Base-by-base conservation (phyloP, 2,329 filamentous ascomycete genomes). In the Fusarium sp. region DNA sequence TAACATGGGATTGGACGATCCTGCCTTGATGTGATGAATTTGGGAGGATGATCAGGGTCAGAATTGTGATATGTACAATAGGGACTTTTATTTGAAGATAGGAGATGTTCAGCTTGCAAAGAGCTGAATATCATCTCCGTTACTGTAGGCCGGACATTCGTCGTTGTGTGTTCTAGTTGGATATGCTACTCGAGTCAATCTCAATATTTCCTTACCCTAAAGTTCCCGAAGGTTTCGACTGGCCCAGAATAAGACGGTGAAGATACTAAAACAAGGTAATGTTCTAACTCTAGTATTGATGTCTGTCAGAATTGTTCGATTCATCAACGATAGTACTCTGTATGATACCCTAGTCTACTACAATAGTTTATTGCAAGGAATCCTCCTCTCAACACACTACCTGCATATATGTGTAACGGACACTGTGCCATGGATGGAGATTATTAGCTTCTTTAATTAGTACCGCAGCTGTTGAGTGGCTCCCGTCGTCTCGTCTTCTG, bases 391-490 rank as follows among this genome's bases (percentile, higher is more conserved):
- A 38, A 51, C 54, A 29, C 44, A 43, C 38, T 56, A 47, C 32
- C 15, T 46, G 20, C 45, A 22, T 65, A 49, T 59, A 55, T 56
- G 40, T 48, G 27, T 52, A 64, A 67, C 59, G 53, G 59, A 58
- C 65, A 74, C 65, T 74, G 70, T 73, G 57, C 61, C 46, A 67
- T 51, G 54, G 62, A 60, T 49, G 54, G 38, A 34, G 57, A 68
- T 58, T 55, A 64, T 71, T 69, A 68, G 72, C 64, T 60, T 57
- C 46, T 48, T 43, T 45, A 30, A 40, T 55, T 61, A 45, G 41
- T 55, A 40, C 24, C 34, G n/a, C 34, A 55, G 34, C 48, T 55
- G 43, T 43, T 44, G 45, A 54, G 30, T 58, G 62, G 62, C 52
- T 65, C 60, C 52, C 27, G 40, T 51, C 40, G 45, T 46, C 51